Percentiles rank a stretch among this genome's conserved stretches.
phyloP scores from a whole-genome alignment of 2,329 filamentous ascomycete species.

The Colletotrichum sp. region DNA sequence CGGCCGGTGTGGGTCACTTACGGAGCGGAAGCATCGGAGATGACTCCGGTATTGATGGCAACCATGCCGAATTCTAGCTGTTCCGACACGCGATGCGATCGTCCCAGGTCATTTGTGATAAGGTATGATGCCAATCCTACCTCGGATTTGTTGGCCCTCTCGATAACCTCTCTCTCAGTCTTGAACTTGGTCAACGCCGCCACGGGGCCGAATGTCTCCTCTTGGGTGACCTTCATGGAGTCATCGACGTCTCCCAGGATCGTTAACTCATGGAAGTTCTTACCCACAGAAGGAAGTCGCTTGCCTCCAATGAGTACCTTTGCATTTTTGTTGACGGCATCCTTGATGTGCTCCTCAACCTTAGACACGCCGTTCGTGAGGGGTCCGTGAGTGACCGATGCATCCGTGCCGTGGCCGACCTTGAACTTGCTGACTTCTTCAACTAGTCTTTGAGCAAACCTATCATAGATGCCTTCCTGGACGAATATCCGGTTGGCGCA shows the following conservation, averaged over 20 bases:
- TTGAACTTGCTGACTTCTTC: constrained; percentile 78
- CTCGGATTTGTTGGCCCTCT: constrained; percentile 69
- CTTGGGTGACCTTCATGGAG: constrained; percentile 69
- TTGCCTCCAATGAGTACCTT: constrained; percentile 67
- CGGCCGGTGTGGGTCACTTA: constrained; percentile 28
- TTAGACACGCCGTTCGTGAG: constrained; percentile 71
- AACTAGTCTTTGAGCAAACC: constrained; percentile 71
- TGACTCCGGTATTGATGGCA: constrained; percentile 63
- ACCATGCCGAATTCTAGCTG: constrained; percentile 70
- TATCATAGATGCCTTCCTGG: constrained; percentile 78
- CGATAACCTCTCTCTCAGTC: constrained; percentile 73
- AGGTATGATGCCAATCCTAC: constrained; percentile 80
- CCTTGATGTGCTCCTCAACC: constrained; percentile 67
- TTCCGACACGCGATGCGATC: constrained; percentile 49
- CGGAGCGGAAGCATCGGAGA: constrained; percentile 23
- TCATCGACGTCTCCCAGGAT: constrained; percentile 72
- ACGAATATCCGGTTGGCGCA: constrained; percentile 86
- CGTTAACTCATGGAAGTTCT: constrained; percentile 76
- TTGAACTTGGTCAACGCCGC: constrained; percentile 74
- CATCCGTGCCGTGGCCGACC: constrained; percentile 68
- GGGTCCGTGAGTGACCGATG: constrained; percentile 65
- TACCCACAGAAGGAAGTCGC: constrained; percentile 65
- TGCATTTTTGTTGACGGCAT: constrained; percentile 67
- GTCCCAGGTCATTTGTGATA: constrained; percentile 56
- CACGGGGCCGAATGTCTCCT: constrained; percentile 80